Percentiles rank a stretch among this genome's conserved stretches.
Evolutionary conservation across 2,329 filamentous ascomycete genomes (phyloP).

Genomic region (Colletotrichum lini): DNA sequence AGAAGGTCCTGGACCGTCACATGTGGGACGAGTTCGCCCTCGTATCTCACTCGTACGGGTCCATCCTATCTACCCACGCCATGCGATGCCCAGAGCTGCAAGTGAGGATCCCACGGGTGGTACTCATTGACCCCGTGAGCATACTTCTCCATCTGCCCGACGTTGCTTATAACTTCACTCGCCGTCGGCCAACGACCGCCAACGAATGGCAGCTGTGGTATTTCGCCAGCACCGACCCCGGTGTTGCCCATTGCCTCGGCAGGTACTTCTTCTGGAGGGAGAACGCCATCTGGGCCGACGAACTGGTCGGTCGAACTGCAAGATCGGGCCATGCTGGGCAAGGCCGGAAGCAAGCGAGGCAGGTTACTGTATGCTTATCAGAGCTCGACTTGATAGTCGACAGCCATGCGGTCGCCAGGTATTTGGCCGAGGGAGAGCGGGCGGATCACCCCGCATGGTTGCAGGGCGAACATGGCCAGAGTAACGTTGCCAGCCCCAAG

Average conservation of each 20-base stretch:
- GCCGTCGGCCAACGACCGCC: slow-evolving; percentile 65
- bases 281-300: slow-evolving; percentile 79
- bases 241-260: slow-evolving; percentile 74
- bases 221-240: slow-evolving; percentile 77
- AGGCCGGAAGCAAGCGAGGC: slow-evolving; percentile 47
- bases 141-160: slow-evolving; percentile 78
- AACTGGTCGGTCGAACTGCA: slow-evolving; percentile 58
- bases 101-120: slow-evolving; percentile 63
- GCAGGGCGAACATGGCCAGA: slow-evolving; percentile 41
- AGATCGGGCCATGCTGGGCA: slow-evolving; percentile 24
- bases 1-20: slow-evolving; percentile 70
- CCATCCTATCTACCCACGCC: slow-evolving; percentile 73
- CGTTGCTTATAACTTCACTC: slow-evolving; percentile 80
- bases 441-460: slow-evolving; percentile 38
- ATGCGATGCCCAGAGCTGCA: slow-evolving; percentile 64
- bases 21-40: slow-evolving; percentile 72
- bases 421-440: slow-evolving; percentile 56
- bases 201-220: slow-evolving; percentile 81
- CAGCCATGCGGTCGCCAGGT: slow-evolving; percentile 69
- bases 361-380: slow-evolving; percentile 71
- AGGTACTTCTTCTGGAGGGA: slow-evolving; percentile 81
- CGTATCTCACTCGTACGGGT: slow-evolving; percentile 73
- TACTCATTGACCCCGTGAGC: slow-evolving; percentile 74
- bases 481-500: slow-evolving; percentile 35
- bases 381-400: slow-evolving; percentile 77